Conservation (phyloP, 179 eudicot genomes). For the Beta macrorhiza region DNA sequence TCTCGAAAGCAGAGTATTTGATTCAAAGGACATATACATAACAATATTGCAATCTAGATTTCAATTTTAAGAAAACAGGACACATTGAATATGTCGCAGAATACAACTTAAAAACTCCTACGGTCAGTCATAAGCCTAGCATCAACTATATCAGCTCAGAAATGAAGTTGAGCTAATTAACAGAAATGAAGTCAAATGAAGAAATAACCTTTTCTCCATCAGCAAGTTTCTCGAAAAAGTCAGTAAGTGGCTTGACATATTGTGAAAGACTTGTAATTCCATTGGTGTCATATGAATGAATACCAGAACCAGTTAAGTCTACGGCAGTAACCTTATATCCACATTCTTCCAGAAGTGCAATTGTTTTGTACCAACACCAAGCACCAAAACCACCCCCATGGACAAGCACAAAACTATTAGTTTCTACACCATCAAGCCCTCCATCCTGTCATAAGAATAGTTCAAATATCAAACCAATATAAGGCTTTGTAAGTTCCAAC, state of each 20-base stretch:
- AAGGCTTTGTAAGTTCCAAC: not conserved
- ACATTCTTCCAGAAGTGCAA: constrained; percentile 76
- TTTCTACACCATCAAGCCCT: constrained; percentile 60
- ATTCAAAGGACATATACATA: not conserved
- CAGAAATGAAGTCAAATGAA: not conserved
- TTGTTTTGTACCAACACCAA: constrained; percentile 99
- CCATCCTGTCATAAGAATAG: constrained; percentile 47
- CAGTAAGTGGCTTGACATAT: constrained; percentile 78
- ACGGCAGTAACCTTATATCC: constrained; percentile 82
- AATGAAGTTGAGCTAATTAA: no score
- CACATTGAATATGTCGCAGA: not conserved
- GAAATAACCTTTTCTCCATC: constrained; percentile 71
- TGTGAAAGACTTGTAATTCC: constrained; percentile 67
- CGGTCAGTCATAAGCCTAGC: not conserved
- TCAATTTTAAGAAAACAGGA: no score
- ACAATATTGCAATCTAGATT: not conserved
- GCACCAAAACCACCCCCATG: constrained; percentile 99
- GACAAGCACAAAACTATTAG: constrained; percentile 77
- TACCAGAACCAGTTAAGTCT: constrained; percentile 90
- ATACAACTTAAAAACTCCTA: not conserved
- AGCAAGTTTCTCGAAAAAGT: constrained; percentile 66
- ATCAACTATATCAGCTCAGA: not conserved
- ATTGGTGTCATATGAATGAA: constrained; percentile 74
- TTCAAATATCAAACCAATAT: not conserved
- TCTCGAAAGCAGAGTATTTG: not conserved